Percentiles rank a stretch among this genome's conserved stretches.
Evolutionary conservation across 306 rosid species (phyloP).

Genomic region (Castanospermum australe): DNA sequence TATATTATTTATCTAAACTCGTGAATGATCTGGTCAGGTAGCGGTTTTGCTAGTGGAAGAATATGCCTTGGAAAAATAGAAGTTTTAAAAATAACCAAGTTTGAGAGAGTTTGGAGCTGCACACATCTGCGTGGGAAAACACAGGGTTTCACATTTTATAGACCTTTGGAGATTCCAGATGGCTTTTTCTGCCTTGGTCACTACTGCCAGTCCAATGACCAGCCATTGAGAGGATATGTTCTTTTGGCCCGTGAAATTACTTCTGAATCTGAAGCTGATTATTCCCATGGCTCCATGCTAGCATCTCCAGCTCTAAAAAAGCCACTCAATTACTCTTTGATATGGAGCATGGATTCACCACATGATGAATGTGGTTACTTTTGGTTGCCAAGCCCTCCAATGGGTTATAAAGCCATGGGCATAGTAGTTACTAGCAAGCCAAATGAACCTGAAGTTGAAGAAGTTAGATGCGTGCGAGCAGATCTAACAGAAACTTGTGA

Average conservation of each 20-base stretch:
- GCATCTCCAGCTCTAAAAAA: slow-evolving; percentile 55
- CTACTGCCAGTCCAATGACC: slow-evolving; percentile 63
- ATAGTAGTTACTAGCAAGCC: slow-evolving; percentile 55
- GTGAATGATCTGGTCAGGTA: slow-evolving; percentile 49
- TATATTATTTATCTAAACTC: slow-evolving; percentile 22
- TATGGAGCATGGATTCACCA: slow-evolving; percentile 64
- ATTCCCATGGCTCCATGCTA: background rate
- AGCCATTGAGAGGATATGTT: slow-evolving; percentile 68
- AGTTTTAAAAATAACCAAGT: slow-evolving; percentile 45
- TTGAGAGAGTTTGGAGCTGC: slow-evolving; percentile 70
- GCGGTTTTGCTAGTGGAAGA: slow-evolving; percentile 71
- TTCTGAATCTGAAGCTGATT: slow-evolving; percentile 31
- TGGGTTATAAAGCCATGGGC: slow-evolving; percentile 83
- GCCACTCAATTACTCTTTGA: slow-evolving; percentile 61
- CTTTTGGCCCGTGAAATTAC: slow-evolving; percentile 60
- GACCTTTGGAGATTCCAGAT: slow-evolving; percentile 67
- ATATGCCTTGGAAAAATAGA: slow-evolving; percentile 77
- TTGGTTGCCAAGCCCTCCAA: slow-evolving; percentile 88
- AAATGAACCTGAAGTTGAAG: slow-evolving; percentile 58
- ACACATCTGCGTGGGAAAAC: slow-evolving; percentile 43
- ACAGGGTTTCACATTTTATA: slow-evolving; percentile 64
- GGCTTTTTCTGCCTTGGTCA: slow-evolving; percentile 86
- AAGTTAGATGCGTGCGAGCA: slow-evolving; percentile 69
- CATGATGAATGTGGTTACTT: slow-evolving; percentile 63
- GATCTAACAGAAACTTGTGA: slow-evolving; percentile 87